A percentile compares a stretch with the other conserved stretches of the same genome.
Evolutionary conservation across 2,329 filamentous ascomycete species (phyloP).

Genomic region (Pseudocercospora cruenta): DNA sequence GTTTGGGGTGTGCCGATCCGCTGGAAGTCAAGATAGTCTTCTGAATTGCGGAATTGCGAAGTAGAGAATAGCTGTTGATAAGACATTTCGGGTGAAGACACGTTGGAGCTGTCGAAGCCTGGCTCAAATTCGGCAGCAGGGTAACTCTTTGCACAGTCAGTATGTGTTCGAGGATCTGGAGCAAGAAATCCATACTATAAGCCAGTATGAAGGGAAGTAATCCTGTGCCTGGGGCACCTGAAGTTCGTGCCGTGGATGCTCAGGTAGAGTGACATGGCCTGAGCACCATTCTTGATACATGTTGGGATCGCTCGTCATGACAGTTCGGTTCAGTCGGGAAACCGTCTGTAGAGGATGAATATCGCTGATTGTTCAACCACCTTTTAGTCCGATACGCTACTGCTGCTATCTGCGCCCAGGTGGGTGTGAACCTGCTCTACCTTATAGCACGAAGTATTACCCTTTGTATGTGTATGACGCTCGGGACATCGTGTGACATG

Average conservation of each 20-base stretch:
- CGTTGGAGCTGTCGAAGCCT: background rate
- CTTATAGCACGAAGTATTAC: background rate
- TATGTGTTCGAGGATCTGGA: background rate
- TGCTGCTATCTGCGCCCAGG: background rate
- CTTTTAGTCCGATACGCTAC: background rate
- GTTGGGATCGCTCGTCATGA: background rate
- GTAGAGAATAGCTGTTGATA: background rate
- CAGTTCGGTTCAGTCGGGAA: background rate
- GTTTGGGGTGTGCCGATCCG: conserved; percentile 9
- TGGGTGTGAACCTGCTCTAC: background rate
- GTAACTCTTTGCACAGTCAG: background rate
- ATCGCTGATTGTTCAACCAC: background rate
- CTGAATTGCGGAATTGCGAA: background rate
- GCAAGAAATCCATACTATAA: background rate
- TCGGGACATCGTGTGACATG: background rate
- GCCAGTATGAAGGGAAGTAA: background rate
- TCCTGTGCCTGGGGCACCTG: background rate
- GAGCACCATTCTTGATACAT: background rate
- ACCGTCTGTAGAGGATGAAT: background rate
- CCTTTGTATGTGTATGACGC: background rate
- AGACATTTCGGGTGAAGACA: background rate
- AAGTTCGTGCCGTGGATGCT: background rate
- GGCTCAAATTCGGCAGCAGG: background rate
- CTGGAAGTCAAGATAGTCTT: conserved; percentile 15
- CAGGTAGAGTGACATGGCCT: background rate